Conservation (phyloP, 2,329 filamentous ascomycete genomes). For the Coniella lustricola region DNA sequence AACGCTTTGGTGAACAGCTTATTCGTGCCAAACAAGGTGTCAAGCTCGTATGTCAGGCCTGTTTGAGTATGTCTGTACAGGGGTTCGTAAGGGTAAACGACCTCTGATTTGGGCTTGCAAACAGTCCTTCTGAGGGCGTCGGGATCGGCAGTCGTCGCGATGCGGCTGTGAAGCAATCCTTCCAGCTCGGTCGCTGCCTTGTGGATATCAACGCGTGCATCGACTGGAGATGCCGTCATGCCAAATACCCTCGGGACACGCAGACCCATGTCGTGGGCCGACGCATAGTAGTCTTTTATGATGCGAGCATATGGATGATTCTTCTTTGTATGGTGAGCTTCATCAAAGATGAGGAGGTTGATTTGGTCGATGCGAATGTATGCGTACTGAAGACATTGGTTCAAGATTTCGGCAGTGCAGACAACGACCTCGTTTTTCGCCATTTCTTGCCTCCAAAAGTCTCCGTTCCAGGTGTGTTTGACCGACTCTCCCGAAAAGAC, state of each 20-base stretch:
- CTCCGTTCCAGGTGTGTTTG: constrained; percentile 31
- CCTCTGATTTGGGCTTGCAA: constrained; percentile 51
- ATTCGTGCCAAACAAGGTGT: constrained; percentile 34
- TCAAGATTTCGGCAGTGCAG: constrained; percentile 83
- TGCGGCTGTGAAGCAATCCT: constrained; percentile 68
- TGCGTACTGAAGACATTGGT: constrained; percentile 68
- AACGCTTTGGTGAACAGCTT: constrained; percentile 50
- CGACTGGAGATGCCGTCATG: constrained; percentile 95
- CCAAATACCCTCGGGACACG: constrained; percentile 73
- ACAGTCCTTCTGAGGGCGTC: constrained; percentile 52
- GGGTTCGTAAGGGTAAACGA: constrained; percentile 45
- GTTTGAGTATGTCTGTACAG: constrained; percentile 53
- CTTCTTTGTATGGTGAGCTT: constrained; percentile 94
- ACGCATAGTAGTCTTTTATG: constrained; percentile 75
- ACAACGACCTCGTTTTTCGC: constrained; percentile 74
- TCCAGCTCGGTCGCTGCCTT: constrained; percentile 70
- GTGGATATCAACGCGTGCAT: constrained; percentile 67
- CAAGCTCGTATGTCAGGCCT: constrained; percentile 52
- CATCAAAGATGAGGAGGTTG: constrained; percentile 89
- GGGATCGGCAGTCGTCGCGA: constrained; percentile 61
- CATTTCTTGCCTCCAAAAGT: constrained; percentile 47
- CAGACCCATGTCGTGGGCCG: constrained; percentile 20
- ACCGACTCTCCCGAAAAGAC: constrained; percentile 68
- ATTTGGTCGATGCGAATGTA: constrained; percentile 77
- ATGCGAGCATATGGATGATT: constrained; percentile 86